Percentiles rank a stretch among this genome's conserved stretches.
Evolutionary conservation across 2,329 filamentous ascomycete genomes (phyloP).

Genomic region (Dothideomycetes sp.): DNA sequence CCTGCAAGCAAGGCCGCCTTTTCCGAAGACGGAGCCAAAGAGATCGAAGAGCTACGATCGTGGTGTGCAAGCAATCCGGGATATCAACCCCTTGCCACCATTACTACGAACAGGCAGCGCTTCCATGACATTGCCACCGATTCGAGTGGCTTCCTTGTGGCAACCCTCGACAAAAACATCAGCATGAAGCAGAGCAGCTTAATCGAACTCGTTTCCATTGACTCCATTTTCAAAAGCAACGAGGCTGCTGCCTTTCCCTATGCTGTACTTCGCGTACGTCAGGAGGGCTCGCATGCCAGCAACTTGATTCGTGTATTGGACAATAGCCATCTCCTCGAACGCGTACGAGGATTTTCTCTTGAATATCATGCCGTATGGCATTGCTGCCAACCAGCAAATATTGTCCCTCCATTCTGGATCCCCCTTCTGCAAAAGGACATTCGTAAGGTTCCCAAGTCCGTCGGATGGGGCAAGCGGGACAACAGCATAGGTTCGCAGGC

Average conservation of each 20-base stretch:
- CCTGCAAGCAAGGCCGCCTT: conserved; percentile 13
- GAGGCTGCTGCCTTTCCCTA: conserved; percentile 32
- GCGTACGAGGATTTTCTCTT: conserved; percentile 42
- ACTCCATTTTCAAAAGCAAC: conserved; percentile 1
- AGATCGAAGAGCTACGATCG: conserved; percentile 21
- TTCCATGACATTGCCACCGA: conserved; percentile 38
- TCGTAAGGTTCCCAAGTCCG: conserved; percentile 36
- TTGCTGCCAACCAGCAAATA: conserved; percentile 31
- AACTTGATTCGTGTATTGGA: conserved; percentile 33
- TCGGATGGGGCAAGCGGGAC: conserved; percentile 13
- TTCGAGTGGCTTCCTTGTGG: conserved; percentile 31
- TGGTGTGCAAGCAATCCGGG: conserved; percentile 34
- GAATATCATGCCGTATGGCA: conserved; percentile 42
- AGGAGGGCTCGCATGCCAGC: conserved; percentile 30
- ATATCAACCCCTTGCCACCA: conserved; percentile 35
- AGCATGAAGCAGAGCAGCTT: conserved; percentile 21
- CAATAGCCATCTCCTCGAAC: conserved; percentile 38
- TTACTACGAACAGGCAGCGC: conserved; percentile 34
- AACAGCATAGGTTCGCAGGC: conserved; percentile 12
- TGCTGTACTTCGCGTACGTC: conserved; percentile 39
- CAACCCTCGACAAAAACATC: conserved; percentile 37
- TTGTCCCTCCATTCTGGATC: conserved; percentile 38
- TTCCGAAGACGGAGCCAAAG: conserved; percentile 11
- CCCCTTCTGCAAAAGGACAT: conserved; percentile 39
- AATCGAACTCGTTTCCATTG: not conserved